Evolutionary conservation across 495 filamentous ascomycete species (phyloP).

Genomic region (Penicillium fimorum): DNA sequence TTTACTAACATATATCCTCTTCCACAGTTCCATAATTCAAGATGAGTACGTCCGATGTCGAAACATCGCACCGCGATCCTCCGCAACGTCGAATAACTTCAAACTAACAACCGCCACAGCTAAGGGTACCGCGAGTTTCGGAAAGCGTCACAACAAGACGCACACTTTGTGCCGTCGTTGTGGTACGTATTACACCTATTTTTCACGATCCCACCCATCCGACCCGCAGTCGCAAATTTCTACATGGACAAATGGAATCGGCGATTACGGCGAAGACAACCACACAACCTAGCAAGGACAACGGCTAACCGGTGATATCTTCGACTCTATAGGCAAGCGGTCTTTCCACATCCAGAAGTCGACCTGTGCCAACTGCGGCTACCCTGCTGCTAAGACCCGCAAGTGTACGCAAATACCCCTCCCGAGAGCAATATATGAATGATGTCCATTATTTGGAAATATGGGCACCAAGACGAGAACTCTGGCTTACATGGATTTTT

Average conservation of each 20-base stretch:
- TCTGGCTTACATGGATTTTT: constrained; percentile 33
- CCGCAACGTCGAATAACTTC: constrained; percentile 27
- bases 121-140: constrained; percentile 97
- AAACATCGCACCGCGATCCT: constrained; percentile 28
- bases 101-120: constrained; percentile 55
- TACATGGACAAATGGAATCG: constrained; percentile 20
- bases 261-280: constrained; percentile 16
- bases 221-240: constrained; percentile 27
- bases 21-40: constrained; percentile 56
- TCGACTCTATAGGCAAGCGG: constrained; percentile 66
- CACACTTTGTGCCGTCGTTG: constrained; percentile 99
- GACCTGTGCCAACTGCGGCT: constrained; percentile 95
- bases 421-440: constrained; percentile 17
- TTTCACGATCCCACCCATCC: constrained; percentile 17
- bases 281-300: constrained; percentile 5
- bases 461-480: constrained; percentile 13
- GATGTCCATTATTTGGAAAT: constrained; percentile 10
- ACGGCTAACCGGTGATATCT: constrained; percentile 35
- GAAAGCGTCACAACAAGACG: constrained; percentile 99
- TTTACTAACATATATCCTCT: constrained; percentile 22
- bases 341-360: constrained; percentile 99
- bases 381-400: constrained; percentile 92
- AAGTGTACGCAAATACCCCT: constrained; percentile 78
- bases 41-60: constrained; percentile 58
- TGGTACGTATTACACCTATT: constrained; percentile 64